phyloP scores from a whole-genome alignment of 2,329 filamentous ascomycete genomes.

The Knufia fluminis region DNA sequence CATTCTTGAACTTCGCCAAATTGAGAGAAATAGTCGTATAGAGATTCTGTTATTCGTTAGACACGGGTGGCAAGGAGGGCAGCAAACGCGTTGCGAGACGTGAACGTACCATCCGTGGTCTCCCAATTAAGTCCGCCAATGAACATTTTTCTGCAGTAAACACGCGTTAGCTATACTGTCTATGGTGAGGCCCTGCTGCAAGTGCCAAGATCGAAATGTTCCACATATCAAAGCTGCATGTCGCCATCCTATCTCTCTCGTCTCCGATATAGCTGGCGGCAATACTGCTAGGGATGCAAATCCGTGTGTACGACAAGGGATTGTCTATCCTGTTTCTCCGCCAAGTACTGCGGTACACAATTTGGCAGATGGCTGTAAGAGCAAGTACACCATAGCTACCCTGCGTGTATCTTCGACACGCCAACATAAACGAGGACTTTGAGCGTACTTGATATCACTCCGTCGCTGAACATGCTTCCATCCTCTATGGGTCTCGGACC shows the following conservation, averaged over 20 bases:
- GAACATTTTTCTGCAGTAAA: constrained; percentile 82
- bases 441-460: not conserved
- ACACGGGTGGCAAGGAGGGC: not conserved
- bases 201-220: not conserved
- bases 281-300: not conserved
- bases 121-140: constrained; percentile 99
- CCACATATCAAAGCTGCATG: constrained; percentile 7
- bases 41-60: constrained; percentile 58
- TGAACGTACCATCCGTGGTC: constrained; percentile 82
- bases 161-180: constrained; percentile 26
- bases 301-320: not conserved
- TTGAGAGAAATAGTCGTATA: constrained; percentile 94
- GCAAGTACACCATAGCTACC: not conserved
- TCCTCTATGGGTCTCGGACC: not conserved
- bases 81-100: constrained; percentile 5
- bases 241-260: not conserved
- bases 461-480: not conserved
- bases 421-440: not conserved
- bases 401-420: not conserved
- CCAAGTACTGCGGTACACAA: not conserved
- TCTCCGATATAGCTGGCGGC: not conserved
- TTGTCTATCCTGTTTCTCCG: not conserved
- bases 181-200: not conserved
- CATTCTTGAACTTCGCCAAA: constrained; percentile 97
- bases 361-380: not conserved